Evolutionary conservation across 108 stramenopile genomes (phyloP), one percentile per base, ranked within the genome.

Genomic region (Schizochytrium sp.): DNA sequence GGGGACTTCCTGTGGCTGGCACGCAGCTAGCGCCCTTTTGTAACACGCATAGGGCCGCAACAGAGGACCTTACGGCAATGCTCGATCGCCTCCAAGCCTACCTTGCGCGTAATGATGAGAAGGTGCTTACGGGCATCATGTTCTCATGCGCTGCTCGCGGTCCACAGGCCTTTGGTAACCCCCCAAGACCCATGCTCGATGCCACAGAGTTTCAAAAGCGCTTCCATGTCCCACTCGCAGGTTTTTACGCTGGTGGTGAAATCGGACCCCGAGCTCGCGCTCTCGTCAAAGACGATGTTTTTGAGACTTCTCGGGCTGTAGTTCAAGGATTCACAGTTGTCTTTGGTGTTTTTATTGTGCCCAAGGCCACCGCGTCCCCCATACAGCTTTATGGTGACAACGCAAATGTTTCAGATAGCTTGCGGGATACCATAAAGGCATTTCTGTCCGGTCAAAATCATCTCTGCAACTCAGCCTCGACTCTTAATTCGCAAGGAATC

Each of bases 341-440:
- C 64, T 69, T 28, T 69, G 64, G 64, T 44, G 64, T 69, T 44
- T 69, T 69, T 69, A 69, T 69, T 15, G 64, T 69, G 1, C 64
- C 64, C 28, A 12, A 69, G 19, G 44, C 10, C 8, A 28, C 64
- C 12, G 12, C 5, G 12, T 69, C 64, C 19, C 64, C 64, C 42
- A 38, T 69, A 38, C 42, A 69, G 15, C 28, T 69, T 12, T 69
- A 69, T 44, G 64, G 64, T 28, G 28, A 28, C 28, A 28, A 28
- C 28, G 28, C 28, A 28, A 28, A 28, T 28, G 28, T 28, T 28
- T 28, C 28, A 28, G 28, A 28, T 28, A 28, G 28, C 28, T 28
- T 28, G 28, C 28, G 28, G 28, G 28, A 28, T 28, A 28, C 28
- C 28, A 28, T 28, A 28, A 28, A 28, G 28, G 28, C 28, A 28